phyloP scores from a whole-genome alignment of 2,329 filamentous ascomycete species.

The Biscogniauxia sp. region DNA sequence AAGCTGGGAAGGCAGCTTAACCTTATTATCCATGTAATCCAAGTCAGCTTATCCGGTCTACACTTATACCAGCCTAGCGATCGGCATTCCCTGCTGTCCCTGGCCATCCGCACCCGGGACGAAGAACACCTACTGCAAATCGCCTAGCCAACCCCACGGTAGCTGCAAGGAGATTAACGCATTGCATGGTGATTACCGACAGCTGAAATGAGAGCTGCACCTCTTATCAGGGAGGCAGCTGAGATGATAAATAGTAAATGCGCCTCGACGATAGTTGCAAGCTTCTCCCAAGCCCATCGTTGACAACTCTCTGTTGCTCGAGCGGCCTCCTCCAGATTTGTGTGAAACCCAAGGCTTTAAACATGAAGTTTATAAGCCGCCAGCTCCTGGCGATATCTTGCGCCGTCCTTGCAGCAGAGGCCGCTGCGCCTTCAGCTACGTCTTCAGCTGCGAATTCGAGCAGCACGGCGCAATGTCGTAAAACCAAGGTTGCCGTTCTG shows the following conservation, averaged over 20 bases:
- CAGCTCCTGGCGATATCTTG: constrained; percentile 7
- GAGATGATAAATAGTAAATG: not conserved
- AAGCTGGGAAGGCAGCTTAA: too few species aligned
- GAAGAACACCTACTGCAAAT: not conserved
- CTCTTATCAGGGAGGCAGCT: not conserved
- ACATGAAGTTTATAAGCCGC: constrained; percentile 7
- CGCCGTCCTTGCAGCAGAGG: constrained; percentile 4
- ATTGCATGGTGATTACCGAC: not conserved
- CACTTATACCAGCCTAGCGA: not conserved
- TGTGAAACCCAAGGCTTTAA: not conserved
- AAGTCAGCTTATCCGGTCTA: too few species aligned
- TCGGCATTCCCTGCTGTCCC: not conserved
- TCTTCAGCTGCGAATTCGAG: constrained; percentile 1
- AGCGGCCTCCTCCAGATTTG: not conserved
- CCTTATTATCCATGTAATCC: too few species aligned
- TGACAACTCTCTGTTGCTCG: not conserved
- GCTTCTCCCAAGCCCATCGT: not conserved
- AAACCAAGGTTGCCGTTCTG: constrained; percentile 41
- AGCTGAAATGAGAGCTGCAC: not conserved
- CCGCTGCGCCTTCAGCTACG: constrained; percentile 2
- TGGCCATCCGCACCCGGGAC: not conserved
- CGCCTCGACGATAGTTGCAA: not conserved
- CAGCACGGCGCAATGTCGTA: constrained; percentile 23
- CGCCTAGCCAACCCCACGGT: not conserved
- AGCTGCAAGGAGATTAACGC: not conserved